Evolutionary conservation across 257 asterid genomes (phyloP).

Genomic region (Lithospermum erythrorhizon): DNA sequence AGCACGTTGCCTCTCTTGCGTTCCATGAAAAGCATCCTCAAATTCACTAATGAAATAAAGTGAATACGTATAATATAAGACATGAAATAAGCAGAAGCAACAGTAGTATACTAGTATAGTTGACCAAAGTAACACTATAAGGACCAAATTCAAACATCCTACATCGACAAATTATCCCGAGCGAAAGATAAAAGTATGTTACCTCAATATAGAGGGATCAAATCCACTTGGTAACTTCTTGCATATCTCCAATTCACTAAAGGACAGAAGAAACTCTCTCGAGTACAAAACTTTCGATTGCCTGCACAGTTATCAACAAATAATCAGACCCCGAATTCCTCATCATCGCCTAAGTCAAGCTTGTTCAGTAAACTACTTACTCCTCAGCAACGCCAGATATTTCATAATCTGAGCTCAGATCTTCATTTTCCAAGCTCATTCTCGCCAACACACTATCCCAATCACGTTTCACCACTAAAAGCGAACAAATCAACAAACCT

Average conservation of each 20-base stretch:
- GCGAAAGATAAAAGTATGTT: conserved; percentile 3
- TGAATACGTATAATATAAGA: conserved; percentile 5
- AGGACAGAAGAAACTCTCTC: conserved; percentile 60
- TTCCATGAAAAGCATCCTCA: conserved; percentile 37
- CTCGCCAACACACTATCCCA: conserved; percentile 11
- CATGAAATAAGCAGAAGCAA: conserved; percentile 3
- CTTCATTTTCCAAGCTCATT: conserved; percentile 67
- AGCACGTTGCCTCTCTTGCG: conserved; percentile 52
- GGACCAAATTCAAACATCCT: not conserved
- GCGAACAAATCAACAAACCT: not conserved
- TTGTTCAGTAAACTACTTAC: conserved; percentile 29
- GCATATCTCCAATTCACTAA: conserved; percentile 54
- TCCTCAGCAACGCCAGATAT: conserved; percentile 14
- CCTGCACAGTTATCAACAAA: conserved; percentile 32
- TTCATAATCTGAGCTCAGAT: conserved; percentile 28
- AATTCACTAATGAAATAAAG: conserved; percentile 41
- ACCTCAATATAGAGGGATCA: conserved; percentile 50
- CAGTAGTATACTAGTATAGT: not conserved
- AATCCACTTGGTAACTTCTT: conserved; percentile 63
- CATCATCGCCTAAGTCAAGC: conserved; percentile 1
- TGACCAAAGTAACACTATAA: not conserved
- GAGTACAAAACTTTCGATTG: conserved; percentile 41
- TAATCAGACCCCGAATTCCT: conserved; percentile 5
- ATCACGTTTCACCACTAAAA: no score
- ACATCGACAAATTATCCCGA: not conserved